phyloP scores from a whole-genome alignment of 2,329 filamentous ascomycete genomes.

The Ophiostoma triangulosporum region DNA sequence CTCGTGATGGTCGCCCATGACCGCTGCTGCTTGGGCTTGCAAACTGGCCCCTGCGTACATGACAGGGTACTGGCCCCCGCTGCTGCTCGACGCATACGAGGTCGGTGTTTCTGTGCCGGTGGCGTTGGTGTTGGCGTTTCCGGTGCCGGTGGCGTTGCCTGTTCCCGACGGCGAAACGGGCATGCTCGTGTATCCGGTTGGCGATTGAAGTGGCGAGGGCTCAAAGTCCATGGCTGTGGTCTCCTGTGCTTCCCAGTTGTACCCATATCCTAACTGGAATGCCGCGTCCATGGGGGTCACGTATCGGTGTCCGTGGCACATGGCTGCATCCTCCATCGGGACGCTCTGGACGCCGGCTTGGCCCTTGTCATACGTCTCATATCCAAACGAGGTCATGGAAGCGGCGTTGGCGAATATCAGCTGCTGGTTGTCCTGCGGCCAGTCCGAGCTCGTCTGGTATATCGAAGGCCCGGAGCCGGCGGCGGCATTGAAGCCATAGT shows the following conservation, averaged over 20 bases:
- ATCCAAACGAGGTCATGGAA: background rate
- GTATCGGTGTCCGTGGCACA: background rate
- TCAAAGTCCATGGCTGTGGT: background rate
- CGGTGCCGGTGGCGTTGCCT: background rate
- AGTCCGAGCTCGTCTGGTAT: background rate
- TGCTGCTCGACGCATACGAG: conserved; percentile 5
- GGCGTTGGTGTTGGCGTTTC: background rate
- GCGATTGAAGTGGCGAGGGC: background rate
- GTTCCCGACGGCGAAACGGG: background rate
- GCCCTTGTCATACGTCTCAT: background rate
- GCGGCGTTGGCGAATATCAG: background rate
- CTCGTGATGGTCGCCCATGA: background rate
- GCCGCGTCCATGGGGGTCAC: background rate
- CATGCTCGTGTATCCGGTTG: background rate
- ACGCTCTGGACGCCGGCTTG: background rate
- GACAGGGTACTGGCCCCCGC: background rate
- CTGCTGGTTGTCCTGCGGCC: background rate
- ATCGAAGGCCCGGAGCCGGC: background rate
- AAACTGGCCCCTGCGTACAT: background rate
- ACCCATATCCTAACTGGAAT: background rate
- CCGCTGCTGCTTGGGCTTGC: background rate
- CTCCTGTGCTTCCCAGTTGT: conserved; percentile 1
- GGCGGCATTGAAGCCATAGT: background rate
- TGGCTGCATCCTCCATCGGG: background rate
- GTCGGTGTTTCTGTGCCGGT: background rate